A percentile compares a stretch with the other conserved stretches of the same genome.
phyloP scores from a whole-genome alignment of 1,139 yeast species.

The Arxiozyma slooffiae region DNA sequence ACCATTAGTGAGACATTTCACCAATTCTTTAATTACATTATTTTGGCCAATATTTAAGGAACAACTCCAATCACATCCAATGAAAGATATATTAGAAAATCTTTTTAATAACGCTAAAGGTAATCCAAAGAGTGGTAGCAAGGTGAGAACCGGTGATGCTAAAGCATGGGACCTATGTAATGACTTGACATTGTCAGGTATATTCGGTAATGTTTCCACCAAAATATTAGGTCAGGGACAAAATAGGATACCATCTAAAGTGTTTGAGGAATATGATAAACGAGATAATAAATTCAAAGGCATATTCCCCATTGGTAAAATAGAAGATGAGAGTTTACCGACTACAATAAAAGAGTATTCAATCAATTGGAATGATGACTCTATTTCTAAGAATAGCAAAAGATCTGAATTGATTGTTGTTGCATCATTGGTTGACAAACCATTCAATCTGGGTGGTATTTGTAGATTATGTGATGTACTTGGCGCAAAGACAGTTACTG shows the following conservation, averaged over 20 bases:
- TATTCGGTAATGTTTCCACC: constrained; percentile 67
- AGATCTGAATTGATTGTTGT: constrained; percentile 42
- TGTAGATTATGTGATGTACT: constrained; percentile 85
- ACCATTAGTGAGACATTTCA: constrained; percentile 72
- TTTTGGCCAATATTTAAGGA: constrained; percentile 33
- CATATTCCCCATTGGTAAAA: constrained; percentile 42
- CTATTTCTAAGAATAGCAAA: constrained; percentile 14
- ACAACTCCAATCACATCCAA: constrained; percentile 12
- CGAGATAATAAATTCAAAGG: background rate
- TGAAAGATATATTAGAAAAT: constrained; percentile 23
- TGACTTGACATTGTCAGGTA: constrained; percentile 54
- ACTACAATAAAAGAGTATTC: constrained; percentile 50
- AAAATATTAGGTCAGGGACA: constrained; percentile 24
- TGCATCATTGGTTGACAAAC: constrained; percentile 80
- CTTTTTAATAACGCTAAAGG: constrained; percentile 30
- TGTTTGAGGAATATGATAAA: constrained; percentile 31
- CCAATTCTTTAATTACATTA: constrained; percentile 63
- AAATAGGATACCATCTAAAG: constrained; percentile 32
- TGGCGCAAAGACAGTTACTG: constrained; percentile 76
- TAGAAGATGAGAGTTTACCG: constrained; percentile 31
- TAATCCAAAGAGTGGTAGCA: constrained; percentile 46
- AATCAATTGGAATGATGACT: constrained; percentile 13
- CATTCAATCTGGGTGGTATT: constrained; percentile 89
- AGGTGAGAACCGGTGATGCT: constrained; percentile 71
- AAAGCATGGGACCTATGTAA: constrained; percentile 57